These are phyloP conservation scores for Verticillium isaacii DNA, from an alignment of 2,329 filamentous ascomycete genomes.

Conservation along the genomic window DNA sequence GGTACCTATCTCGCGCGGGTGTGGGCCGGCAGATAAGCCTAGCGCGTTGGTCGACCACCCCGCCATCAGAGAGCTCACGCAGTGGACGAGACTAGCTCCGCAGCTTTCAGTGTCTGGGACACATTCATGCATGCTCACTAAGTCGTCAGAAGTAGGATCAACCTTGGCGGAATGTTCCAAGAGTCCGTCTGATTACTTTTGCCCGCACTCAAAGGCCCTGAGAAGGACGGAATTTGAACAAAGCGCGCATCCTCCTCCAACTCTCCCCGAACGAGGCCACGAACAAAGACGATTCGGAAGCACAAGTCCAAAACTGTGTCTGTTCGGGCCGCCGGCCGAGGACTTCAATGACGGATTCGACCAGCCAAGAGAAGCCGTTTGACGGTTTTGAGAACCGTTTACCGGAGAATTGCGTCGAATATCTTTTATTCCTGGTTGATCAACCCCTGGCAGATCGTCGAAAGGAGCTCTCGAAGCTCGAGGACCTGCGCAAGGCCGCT, in stretches of 20 bases:
- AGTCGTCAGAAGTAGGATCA: no score
- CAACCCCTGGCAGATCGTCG: conserved; percentile 39
- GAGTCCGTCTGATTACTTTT: no score
- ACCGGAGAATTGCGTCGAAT: conserved; percentile 82
- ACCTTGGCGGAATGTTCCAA: no score
- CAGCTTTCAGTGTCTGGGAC: no score
- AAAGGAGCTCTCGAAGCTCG: conserved; percentile 61
- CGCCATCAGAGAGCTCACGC: background rate
- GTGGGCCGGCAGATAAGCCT: background rate
- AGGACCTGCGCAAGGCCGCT: conserved; percentile 66
- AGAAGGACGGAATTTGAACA: no score
- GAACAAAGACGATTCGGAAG: background rate
- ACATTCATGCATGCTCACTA: no score
- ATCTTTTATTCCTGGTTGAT: conserved; percentile 71
- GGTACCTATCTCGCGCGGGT: background rate
- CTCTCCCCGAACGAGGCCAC: no score
- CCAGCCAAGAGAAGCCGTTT: background rate
- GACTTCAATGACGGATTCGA: background rate
- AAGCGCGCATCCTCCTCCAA: no score
- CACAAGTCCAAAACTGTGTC: background rate
- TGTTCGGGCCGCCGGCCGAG: background rate
- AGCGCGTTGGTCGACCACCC: background rate
- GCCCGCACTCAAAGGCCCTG: no score
- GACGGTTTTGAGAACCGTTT: conserved; percentile 31
- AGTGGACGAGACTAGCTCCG: background rate